Percentiles rank a stretch among this genome's conserved stretches.
phyloP scores from a whole-genome alignment of 805 yeast genomes.

The Yarrowia sp. region DNA sequence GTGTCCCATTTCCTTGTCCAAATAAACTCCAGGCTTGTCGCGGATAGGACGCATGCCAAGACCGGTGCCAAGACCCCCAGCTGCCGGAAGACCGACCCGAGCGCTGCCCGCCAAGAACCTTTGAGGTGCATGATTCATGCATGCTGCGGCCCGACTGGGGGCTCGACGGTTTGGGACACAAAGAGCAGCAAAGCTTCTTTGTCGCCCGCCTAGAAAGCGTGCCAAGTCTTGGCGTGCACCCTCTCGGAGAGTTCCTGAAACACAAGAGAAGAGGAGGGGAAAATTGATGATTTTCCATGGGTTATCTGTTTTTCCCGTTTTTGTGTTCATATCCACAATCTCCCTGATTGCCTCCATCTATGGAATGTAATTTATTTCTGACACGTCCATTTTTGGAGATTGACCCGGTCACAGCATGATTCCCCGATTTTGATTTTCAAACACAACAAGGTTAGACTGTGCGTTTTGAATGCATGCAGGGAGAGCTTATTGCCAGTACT shows the following conservation, averaged over 20 bases:
- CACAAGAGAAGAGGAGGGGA: no score
- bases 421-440: not conserved
- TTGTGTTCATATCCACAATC: no score
- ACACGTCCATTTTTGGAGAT: constrained; percentile 1
- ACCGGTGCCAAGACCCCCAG: constrained; percentile 32
- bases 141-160: constrained; percentile 31
- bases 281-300: no score
- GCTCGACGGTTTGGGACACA: constrained; percentile 15
- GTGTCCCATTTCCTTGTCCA: no score
- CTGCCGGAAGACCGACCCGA: constrained; percentile 26
- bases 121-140: not conserved
- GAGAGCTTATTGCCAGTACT: not conserved
- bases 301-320: no score
- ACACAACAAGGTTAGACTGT: not conserved
- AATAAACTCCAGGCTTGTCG: constrained; percentile 6
- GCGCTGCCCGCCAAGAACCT: constrained; percentile 33
- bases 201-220: not conserved
- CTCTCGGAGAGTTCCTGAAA: constrained; percentile 11
- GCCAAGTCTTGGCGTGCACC: constrained; percentile 21
- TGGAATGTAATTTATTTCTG: not conserved
- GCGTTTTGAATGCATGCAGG: not conserved
- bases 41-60: constrained; percentile 35
- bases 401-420: not conserved
- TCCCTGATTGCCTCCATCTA: no score
- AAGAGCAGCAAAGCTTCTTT: not conserved